phyloP scores from a whole-genome alignment of 176 grass and related monocot species.

The Oryza glaberrima region DNA sequence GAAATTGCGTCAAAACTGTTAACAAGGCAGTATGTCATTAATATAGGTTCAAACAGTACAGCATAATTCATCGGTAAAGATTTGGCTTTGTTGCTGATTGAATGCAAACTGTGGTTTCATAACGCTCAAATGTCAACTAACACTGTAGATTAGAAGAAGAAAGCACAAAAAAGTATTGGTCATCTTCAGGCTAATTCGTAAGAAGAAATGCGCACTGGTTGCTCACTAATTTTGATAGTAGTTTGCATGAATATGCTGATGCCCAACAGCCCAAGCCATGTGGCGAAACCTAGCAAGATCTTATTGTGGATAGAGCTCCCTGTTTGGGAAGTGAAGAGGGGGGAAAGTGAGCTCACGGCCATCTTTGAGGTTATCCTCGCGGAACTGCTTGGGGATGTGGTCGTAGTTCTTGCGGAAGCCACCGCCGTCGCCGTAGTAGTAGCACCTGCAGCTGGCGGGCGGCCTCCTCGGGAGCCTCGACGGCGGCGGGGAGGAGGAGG shows the following conservation, averaged over 20 bases:
- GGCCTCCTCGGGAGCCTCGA: conserved; percentile 18
- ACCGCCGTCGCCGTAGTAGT: conserved; percentile 39
- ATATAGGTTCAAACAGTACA: too few relatives aligned
- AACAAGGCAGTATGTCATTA: neutral
- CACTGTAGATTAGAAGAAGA: neutral
- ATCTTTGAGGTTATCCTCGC: conserved; percentile 80
- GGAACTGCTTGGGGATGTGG: conserved; percentile 83
- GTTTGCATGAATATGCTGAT: too few relatives aligned
- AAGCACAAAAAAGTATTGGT: neutral
- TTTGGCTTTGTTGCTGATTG: neutral
- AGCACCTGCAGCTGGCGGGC: conserved; percentile 28
- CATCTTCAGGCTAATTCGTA: neutral
- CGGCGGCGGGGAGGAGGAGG: conserved; percentile 10
- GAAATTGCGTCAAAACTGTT: neutral
- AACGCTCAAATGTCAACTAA: neutral
- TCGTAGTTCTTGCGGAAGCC: conserved; percentile 55
- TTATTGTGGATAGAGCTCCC: neutral
- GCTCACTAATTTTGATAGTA: neutral
- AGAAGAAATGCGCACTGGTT: neutral
- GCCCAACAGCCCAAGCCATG: neutral
- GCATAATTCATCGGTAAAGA: too few relatives aligned
- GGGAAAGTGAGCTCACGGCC: conserved; percentile 50
- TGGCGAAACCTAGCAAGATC: conserved; percentile 10
- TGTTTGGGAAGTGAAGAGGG: neutral
- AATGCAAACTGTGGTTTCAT: neutral